These are phyloP conservation scores for Taiwanofungus camphoratus DNA, from an alignment of 1,284 basidiomycete genomes.

Conservation along the genomic window DNA sequence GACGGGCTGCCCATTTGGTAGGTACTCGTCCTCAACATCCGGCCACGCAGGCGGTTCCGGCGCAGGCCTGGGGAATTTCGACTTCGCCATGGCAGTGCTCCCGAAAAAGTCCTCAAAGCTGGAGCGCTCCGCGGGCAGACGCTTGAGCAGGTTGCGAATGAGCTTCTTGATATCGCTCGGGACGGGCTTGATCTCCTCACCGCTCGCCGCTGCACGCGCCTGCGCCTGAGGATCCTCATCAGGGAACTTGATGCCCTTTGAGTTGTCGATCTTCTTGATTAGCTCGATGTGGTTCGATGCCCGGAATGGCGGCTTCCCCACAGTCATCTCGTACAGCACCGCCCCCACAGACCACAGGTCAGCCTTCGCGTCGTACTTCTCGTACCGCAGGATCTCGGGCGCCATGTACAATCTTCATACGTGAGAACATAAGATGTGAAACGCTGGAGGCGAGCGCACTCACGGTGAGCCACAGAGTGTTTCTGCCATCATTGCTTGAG, in stretches of 20 bases:
- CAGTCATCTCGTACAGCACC: slow-evolving; percentile 93
- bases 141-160: slow-evolving; percentile 79
- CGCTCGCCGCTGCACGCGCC: slow-evolving; percentile 31
- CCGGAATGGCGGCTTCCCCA: slow-evolving; percentile 91
- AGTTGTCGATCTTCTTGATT: slow-evolving; percentile 86
- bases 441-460: slow-evolving; percentile 28
- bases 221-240: slow-evolving; percentile 65
- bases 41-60: slow-evolving; percentile 22
- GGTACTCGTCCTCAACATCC: slow-evolving; percentile 27
- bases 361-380: slow-evolving; percentile 97
- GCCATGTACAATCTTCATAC: slow-evolving; percentile 89
- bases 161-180: slow-evolving; percentile 85
- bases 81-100: slow-evolving; percentile 75
- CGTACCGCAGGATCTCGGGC: slow-evolving; percentile 94
- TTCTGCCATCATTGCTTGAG: slow-evolving; percentile 92
- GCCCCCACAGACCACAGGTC: slow-evolving; percentile 99
- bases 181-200: slow-evolving; percentile 52
- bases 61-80: slow-evolving; percentile 55
- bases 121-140: slow-evolving; percentile 80
- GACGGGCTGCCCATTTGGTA: slow-evolving; percentile 9
- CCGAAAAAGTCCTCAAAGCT: slow-evolving; percentile 92
- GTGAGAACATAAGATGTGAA: not conserved
- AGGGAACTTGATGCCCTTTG: slow-evolving; percentile 85
- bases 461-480: slow-evolving; percentile 96
- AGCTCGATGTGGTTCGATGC: slow-evolving; percentile 96